phyloP scores from a whole-genome alignment of 2,329 filamentous ascomycete genomes.

The Samsoniella hepiali region DNA sequence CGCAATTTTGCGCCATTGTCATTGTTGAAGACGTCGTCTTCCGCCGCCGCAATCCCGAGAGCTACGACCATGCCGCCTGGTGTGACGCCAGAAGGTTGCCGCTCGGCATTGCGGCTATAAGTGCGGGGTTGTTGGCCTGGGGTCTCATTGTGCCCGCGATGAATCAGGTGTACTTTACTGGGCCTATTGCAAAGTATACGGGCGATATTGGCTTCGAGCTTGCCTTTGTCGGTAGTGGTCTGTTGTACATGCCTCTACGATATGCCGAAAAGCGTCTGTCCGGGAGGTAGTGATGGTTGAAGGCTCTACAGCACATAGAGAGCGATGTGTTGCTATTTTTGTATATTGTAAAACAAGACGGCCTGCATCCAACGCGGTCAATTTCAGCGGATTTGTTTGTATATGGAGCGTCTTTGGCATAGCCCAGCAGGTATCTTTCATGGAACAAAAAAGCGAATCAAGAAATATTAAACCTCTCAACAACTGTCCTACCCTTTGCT shows the following conservation, averaged over 20 bases:
- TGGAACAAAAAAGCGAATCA: background rate
- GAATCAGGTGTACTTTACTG: conserved; percentile 59
- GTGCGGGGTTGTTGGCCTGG: conserved; percentile 44
- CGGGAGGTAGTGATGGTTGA: conserved; percentile 23
- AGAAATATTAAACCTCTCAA: background rate
- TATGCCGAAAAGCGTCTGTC: conserved; percentile 41
- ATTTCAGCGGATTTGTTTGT: background rate
- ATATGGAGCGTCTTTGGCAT: background rate
- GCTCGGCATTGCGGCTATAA: conserved; percentile 45
- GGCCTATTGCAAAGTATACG: conserved; percentile 56
- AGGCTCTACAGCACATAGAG: background rate
- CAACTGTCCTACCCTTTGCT: background rate
- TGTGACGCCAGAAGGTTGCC: conserved; percentile 44
- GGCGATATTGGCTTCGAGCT: conserved; percentile 66
- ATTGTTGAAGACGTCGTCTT: conserved; percentile 48
- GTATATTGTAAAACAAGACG: background rate
- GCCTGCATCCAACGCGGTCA: too few relatives aligned
- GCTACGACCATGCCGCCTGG: conserved; percentile 48
- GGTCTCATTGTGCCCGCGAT: conserved; percentile 57
- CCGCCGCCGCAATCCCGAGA: conserved; percentile 40
- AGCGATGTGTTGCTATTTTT: background rate
- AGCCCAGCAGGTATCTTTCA: background rate
- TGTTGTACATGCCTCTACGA: conserved; percentile 47
- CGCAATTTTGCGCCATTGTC: conserved; percentile 51
- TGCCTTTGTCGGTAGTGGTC: conserved; percentile 50